phyloP scores from a whole-genome alignment of 2,329 filamentous ascomycete genomes.

The Fusarium fracticaudum region DNA sequence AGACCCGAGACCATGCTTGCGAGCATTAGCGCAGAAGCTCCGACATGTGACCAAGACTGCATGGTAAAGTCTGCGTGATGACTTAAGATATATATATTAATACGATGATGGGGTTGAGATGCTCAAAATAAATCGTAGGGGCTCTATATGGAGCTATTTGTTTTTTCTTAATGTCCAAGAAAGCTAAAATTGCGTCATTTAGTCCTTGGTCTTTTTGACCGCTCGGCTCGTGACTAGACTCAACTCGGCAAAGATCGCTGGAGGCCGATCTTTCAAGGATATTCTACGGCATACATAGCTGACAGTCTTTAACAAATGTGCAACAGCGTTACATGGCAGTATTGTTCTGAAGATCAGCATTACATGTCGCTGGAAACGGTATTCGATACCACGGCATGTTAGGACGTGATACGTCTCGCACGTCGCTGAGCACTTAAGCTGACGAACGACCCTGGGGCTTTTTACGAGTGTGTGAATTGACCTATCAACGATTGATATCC shows the following conservation, averaged over 20 bases:
- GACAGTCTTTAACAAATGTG: not conserved
- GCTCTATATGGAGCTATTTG: not conserved
- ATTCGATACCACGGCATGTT: not conserved
- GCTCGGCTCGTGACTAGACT: not conserved
- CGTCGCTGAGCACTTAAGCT: not conserved
- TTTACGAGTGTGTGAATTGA: too few species aligned
- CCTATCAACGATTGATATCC: not conserved
- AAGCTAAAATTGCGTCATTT: not conserved
- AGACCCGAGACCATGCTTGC: not conserved
- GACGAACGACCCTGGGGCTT: rapidly evolving
- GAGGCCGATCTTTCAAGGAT: not conserved
- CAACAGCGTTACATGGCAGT: not conserved
- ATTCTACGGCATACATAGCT: not conserved
- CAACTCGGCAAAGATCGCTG: not conserved
- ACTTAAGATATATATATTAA: rapidly evolving
- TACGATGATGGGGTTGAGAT: not conserved
- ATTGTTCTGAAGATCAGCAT: not conserved
- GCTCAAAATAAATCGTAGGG: too few species aligned
- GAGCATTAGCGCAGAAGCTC: not conserved
- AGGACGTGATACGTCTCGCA: not conserved
- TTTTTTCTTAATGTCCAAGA: not conserved
- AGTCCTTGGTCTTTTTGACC: not conserved
- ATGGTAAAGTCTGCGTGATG: not conserved
- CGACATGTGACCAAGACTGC: not conserved
- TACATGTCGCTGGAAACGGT: not conserved